These are phyloP conservation scores for Sporisorium reilianum DNA, from an alignment of 1,284 basidiomycete genomes.

Conservation along the genomic window DNA sequence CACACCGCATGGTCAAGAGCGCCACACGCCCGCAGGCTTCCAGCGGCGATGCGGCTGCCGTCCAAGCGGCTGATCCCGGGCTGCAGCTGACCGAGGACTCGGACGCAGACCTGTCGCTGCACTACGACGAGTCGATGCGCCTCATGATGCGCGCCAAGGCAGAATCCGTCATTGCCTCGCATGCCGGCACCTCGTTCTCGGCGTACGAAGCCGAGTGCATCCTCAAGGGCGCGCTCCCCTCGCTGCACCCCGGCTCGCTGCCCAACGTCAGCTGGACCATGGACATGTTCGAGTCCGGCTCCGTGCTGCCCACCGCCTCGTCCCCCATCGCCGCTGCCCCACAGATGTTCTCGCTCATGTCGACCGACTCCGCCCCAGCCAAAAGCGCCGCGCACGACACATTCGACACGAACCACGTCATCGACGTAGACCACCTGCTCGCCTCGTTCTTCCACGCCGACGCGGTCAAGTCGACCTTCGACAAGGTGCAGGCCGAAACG, in stretches of 20 bases:
- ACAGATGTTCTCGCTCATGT: background rate
- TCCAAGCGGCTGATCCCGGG: constrained; percentile 7
- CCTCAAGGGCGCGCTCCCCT: constrained; percentile 13
- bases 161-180: constrained; percentile 24
- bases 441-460: constrained; percentile 41
- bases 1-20: constrained; percentile 15
- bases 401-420: constrained; percentile 7
- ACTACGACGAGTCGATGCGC: constrained; percentile 25
- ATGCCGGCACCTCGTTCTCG: constrained; percentile 12
- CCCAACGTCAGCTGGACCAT: constrained; percentile 27
- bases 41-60: background rate
- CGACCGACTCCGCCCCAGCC: background rate
- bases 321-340: background rate
- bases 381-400: constrained; percentile 1
- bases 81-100: constrained; percentile 21
- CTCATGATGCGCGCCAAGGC: constrained; percentile 32
- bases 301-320: constrained; percentile 13
- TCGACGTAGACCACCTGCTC: constrained; percentile 39
- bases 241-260: constrained; percentile 24
- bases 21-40: constrained; percentile 2
- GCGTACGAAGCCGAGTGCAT: constrained; percentile 19
- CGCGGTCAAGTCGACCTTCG: constrained; percentile 17
- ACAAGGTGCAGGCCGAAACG: constrained; percentile 11
- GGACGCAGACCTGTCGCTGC: constrained; percentile 13
- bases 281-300: constrained; percentile 31